These are phyloP conservation scores for Colletotrichum sp. DNA, from an alignment of 2,329 filamentous ascomycete genomes.

Conservation along the genomic window DNA sequence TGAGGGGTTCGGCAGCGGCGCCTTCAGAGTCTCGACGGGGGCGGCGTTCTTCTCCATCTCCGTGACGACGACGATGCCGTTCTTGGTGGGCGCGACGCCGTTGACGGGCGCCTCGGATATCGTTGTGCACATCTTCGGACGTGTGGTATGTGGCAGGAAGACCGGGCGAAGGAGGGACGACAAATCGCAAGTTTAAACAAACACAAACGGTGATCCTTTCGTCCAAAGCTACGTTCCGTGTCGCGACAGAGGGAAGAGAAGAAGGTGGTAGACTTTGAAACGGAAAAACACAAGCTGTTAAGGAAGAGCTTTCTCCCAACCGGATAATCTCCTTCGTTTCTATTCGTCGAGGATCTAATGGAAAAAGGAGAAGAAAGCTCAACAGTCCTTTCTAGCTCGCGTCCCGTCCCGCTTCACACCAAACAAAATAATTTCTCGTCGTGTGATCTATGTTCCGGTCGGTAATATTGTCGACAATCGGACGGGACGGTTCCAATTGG, in stretches of 20 bases:
- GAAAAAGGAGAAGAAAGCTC: not conserved
- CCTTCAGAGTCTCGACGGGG: conserved; percentile 21
- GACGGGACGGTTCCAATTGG: not conserved
- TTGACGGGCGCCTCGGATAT: not conserved
- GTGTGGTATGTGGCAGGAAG: not conserved
- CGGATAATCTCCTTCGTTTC: not conserved
- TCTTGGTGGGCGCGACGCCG: not conserved
- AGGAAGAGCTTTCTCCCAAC: not conserved
- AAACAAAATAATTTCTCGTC: not conserved
- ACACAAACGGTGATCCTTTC: not conserved
- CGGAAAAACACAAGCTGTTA: not conserved
- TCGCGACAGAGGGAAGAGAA: not conserved
- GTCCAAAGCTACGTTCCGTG: not conserved
- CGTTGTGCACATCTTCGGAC: not conserved
- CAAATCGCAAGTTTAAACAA: rapidly evolving
- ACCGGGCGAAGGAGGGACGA: not conserved
- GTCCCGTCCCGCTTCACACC: not conserved
- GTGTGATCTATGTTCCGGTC: not conserved
- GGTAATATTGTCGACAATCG: not conserved
- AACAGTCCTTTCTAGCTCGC: not conserved
- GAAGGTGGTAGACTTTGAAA: not conserved
- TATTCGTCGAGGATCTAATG: not conserved
- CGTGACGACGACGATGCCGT: not conserved
- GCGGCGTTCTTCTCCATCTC: not conserved
- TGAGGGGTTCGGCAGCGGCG: conserved; percentile 53